phyloP scores from a whole-genome alignment of 2,329 filamentous ascomycete species.

The Alternaria arborescens region DNA sequence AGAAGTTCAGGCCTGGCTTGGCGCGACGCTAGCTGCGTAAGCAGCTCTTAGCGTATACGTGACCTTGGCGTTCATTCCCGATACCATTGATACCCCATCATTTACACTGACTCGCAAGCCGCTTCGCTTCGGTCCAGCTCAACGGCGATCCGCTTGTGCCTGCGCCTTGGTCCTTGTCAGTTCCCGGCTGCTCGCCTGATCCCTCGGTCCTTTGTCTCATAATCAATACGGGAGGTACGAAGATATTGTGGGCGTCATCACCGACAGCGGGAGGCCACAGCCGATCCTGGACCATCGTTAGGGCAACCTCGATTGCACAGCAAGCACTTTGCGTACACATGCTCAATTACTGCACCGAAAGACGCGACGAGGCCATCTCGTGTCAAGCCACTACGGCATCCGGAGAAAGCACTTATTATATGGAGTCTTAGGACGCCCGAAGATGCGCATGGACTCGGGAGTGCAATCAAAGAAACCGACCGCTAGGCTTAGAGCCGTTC shows the following conservation, averaged over 20 bases:
- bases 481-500: conserved; percentile 33
- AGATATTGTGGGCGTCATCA: conserved; percentile 19
- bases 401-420: conserved; percentile 30
- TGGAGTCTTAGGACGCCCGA: conserved; percentile 21
- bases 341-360: conserved; percentile 24
- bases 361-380: conserved; percentile 27
- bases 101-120: conserved; percentile 21
- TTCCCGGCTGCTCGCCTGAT: conserved; percentile 20
- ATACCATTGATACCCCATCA: conserved; percentile 11
- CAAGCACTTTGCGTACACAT: conserved; percentile 19
- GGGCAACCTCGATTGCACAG: conserved; percentile 23
- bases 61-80: conserved; percentile 8
- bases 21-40: conserved; percentile 9
- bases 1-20: conserved; percentile 3
- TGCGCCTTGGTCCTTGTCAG: conserved; percentile 20
- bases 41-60: conserved; percentile 10
- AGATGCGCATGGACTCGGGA: conserved; percentile 36
- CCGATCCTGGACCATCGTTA: conserved; percentile 22
- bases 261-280: conserved; percentile 16
- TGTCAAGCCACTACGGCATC: conserved; percentile 28
- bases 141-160: conserved; percentile 26
- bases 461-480: conserved; percentile 40
- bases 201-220: conserved; percentile 21
- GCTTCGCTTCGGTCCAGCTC: conserved; percentile 25
- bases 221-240: conserved; percentile 7